phyloP scores from a whole-genome alignment of 129 eudicot genomes.

The Deinandra increscens region DNA sequence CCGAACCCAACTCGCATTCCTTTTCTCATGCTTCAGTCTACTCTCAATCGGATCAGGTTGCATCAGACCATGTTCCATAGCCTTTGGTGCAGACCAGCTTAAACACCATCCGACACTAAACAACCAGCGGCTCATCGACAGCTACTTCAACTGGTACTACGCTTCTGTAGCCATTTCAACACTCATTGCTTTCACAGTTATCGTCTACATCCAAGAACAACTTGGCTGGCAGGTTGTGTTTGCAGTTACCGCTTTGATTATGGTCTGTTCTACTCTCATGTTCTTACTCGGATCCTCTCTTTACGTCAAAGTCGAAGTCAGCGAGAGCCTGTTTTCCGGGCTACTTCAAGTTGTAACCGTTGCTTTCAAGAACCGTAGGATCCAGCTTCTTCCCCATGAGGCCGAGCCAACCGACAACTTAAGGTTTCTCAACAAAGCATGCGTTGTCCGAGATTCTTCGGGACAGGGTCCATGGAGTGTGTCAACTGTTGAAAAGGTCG shows the following conservation, averaged over 20 bases:
- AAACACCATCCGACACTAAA: slow-evolving; percentile 29
- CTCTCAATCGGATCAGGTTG: slow-evolving; percentile 65
- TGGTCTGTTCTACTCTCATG: slow-evolving; percentile 36
- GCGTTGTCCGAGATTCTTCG: slow-evolving; percentile 31
- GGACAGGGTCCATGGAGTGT: slow-evolving; percentile 47
- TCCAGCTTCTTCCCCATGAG: slow-evolving; percentile 19
- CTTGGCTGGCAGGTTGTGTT: slow-evolving; percentile 58
- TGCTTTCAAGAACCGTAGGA: slow-evolving; percentile 40
- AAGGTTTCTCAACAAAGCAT: slow-evolving; percentile 75
- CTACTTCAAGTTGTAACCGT: slow-evolving; percentile 39
- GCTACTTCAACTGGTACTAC: slow-evolving; percentile 66
- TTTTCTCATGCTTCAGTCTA: slow-evolving; percentile 41
- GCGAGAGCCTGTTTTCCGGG: slow-evolving; percentile 35
- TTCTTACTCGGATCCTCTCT: slow-evolving; percentile 45
- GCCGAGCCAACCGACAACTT: slow-evolving; percentile 32
- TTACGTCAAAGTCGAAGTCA: slow-evolving; percentile 35
- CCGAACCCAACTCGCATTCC: slow-evolving; percentile 37
- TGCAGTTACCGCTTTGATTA: slow-evolving; percentile 44
- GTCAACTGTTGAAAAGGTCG: slow-evolving; percentile 65
- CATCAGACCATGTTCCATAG: slow-evolving; percentile 59
- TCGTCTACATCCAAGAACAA: slow-evolving; percentile 54
- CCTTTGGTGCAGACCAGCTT: slow-evolving; percentile 67
- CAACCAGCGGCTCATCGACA: slow-evolving; percentile 34
- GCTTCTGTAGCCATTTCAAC: slow-evolving; percentile 31
- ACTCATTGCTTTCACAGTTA: slow-evolving; percentile 34